A percentile compares a stretch with the other conserved stretches of the same genome.
These are phyloP conservation scores for Aspergillus niger DNA, from an alignment of 2,329 filamentous ascomycete species.

Conservation along the genomic window DNA sequence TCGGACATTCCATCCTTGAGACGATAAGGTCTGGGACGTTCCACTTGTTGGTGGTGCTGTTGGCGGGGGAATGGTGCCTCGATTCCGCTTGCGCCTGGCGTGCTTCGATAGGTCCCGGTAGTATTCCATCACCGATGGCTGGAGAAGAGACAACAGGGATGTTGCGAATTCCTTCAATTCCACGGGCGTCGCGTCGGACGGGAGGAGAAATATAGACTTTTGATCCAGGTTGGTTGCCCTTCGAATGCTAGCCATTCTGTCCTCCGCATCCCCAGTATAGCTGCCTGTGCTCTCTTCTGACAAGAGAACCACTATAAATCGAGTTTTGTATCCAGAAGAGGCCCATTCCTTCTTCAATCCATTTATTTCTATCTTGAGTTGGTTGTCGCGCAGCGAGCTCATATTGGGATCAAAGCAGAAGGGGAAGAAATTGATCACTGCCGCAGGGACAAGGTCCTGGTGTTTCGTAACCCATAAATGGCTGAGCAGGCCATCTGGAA, in stretches of 20 bases:
- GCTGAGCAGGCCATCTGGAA: conserved; percentile 86
- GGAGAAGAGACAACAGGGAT: conserved; percentile 71
- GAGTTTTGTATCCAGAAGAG: conserved; percentile 67
- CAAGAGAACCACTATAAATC: conserved; percentile 75
- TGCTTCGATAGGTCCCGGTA: conserved; percentile 95
- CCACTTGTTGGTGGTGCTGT: conserved; percentile 80
- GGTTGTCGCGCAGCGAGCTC: conserved; percentile 78
- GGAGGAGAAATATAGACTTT: conserved; percentile 83
- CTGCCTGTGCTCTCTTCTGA: conserved; percentile 69
- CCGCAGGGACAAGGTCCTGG: conserved; percentile 77
- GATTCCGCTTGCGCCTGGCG: conserved; percentile 80
- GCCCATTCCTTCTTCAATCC: conserved; percentile 68
- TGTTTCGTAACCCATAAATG: conserved; percentile 86
- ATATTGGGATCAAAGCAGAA: conserved; percentile 72
- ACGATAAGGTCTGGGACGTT: conserved; percentile 81
- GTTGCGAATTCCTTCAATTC: conserved; percentile 75
- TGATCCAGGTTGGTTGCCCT: conserved; percentile 77
- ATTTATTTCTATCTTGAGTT: conserved; percentile 84
- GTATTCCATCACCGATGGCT: conserved; percentile 78
- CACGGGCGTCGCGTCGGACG: conserved; percentile 68
- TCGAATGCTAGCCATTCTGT: conserved; percentile 77
- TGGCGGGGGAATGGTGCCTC: conserved; percentile 75
- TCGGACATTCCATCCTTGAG: conserved; percentile 86
- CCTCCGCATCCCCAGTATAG: conserved; percentile 64
- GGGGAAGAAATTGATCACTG: conserved; percentile 78